A percentile compares a stretch with the other conserved stretches of the same genome.
These are phyloP conservation scores for Aspergillus sp. DNA, from an alignment of 2,329 filamentous ascomycete species.

Conservation along the genomic window DNA sequence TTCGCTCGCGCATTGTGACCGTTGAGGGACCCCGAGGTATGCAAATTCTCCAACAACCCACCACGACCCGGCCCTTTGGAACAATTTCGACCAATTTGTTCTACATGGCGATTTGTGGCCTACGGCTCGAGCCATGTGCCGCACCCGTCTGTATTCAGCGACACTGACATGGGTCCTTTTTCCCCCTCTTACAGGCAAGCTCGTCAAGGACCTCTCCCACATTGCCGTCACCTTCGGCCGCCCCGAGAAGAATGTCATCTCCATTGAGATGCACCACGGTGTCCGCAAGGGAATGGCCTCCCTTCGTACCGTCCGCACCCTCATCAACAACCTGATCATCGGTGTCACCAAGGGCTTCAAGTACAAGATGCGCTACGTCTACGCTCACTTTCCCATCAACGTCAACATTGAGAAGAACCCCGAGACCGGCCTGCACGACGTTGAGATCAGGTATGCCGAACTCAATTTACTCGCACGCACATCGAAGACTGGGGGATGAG, in stretches of 20 bases:
- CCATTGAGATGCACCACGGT: constrained; percentile 98
- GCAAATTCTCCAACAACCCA: constrained; percentile 25
- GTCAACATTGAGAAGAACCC: constrained; percentile 97
- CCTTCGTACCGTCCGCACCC: constrained; percentile 93
- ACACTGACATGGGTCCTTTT: constrained; percentile 25
- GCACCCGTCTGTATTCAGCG: not conserved
- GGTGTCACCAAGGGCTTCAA: constrained; percentile 99
- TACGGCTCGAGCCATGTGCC: not conserved
- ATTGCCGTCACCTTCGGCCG: constrained; percentile 93
- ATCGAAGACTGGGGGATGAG: not conserved
- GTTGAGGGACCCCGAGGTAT: constrained; percentile 94
- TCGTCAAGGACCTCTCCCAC: constrained; percentile 95
- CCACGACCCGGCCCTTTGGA: not conserved
- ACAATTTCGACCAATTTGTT: constrained; percentile 1
- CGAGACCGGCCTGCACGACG: constrained; percentile 83
- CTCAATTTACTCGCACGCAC: not conserved
- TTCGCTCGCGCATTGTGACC: constrained; percentile 95
- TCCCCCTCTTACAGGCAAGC: constrained; percentile 67
- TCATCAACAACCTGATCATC: constrained; percentile 98
- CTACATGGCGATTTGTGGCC: not conserved
- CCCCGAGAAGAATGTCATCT: constrained; percentile 82
- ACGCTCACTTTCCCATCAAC: constrained; percentile 99
- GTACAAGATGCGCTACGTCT: constrained; percentile 99
- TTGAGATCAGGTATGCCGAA: constrained; percentile 87
- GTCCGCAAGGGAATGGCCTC: constrained; percentile 96